Evolutionary conservation across 2,329 filamentous ascomycete species (phyloP), one percentile per base, ranked within the genome.

Genomic region (Didymella exigua): DNA sequence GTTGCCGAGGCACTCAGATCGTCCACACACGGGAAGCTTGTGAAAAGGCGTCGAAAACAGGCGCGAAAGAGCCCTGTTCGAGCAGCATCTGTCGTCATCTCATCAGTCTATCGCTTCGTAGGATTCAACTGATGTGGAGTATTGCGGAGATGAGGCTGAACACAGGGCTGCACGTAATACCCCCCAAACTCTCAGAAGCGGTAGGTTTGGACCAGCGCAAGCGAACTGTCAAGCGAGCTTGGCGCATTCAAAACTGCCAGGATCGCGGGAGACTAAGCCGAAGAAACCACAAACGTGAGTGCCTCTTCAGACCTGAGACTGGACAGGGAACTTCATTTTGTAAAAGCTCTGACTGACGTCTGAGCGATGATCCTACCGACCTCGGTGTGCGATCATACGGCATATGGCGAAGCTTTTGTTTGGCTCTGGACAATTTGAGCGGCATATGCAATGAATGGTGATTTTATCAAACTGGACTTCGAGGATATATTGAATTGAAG

Each of bases 151-250:
- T 45, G 16, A 37, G 43, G 43, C 31, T 46, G 43, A 46, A 14
- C 16, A 9, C 43, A 29, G 31, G 43, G 31, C 43, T 46, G 31
- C 30, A 34, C 3, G 4, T 16, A 11, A 26, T 29, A 33, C 24
- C 26, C 11, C 31, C 34, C 13, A 40, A 13, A 10, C 14, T 29
- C 36, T 36, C 36, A 3, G 21, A 42, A 21, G 9, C 11, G 34
- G 49, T 18, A 40, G 21, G 16, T 44, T n/a, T 38, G n/a, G 2
- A 19, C 2, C 4, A 19, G 14, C 13, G 41, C 27, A 38, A 38
- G 48, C 33, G 38, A 50, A 50, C 47, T 14, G 38, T 49, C 30
- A 51, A 51, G 48, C 48, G 48, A 51, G 48, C 48, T 51, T 51
- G 41, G 40, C 48, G n/a, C 29, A 29, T 8, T 16, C 5, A 9